phyloP scores from a whole-genome alignment of 1,139 yeast genomes.

The Debaryomyces udenii region DNA sequence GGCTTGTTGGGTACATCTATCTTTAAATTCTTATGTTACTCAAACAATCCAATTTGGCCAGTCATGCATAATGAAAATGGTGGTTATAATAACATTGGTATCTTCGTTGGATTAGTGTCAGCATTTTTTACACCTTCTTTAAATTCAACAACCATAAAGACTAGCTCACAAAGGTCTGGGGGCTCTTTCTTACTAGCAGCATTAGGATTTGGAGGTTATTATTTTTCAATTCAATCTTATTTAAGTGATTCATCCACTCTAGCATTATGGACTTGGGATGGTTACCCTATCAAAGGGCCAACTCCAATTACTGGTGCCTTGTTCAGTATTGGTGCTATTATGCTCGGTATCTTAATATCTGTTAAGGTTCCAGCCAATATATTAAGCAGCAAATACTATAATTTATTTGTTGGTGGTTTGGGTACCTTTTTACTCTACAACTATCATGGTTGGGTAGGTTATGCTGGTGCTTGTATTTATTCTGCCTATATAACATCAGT shows the following conservation, averaged over 20 bases:
- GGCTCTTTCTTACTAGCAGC: slow-evolving; percentile 56
- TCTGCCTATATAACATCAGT: slow-evolving; percentile 64
- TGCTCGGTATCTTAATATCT: slow-evolving; percentile 52
- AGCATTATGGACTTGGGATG: slow-evolving; percentile 93
- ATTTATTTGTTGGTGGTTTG: slow-evolving; percentile 45
- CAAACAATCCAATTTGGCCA: slow-evolving; percentile 97
- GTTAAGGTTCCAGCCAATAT: slow-evolving; percentile 27
- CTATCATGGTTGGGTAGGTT: slow-evolving; percentile 80
- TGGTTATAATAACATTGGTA: slow-evolving; percentile 78
- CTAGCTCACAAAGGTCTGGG: slow-evolving; percentile 21
- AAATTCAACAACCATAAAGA: slow-evolving; percentile 16
- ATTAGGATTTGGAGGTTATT: slow-evolving; percentile 74
- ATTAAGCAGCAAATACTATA: slow-evolving; percentile 30
- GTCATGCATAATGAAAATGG: slow-evolving; percentile 85
- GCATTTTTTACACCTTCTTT: slow-evolving; percentile 56
- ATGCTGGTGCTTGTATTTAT: slow-evolving; percentile 70
- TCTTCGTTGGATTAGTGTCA: slow-evolving; percentile 64
- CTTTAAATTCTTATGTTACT: slow-evolving; percentile 72
- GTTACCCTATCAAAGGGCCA: slow-evolving; percentile 86
- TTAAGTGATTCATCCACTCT: slow-evolving; percentile 83
- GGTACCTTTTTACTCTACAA: slow-evolving; percentile 55
- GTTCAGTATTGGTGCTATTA: slow-evolving; percentile 61
- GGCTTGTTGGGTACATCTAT: slow-evolving; percentile 78
- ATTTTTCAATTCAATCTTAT: slow-evolving; percentile 74
- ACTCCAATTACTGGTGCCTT: slow-evolving; percentile 88